Base-by-base conservation (phyloP, 768 basidiomycete species). In the Podaxis mareebaensis region DNA sequence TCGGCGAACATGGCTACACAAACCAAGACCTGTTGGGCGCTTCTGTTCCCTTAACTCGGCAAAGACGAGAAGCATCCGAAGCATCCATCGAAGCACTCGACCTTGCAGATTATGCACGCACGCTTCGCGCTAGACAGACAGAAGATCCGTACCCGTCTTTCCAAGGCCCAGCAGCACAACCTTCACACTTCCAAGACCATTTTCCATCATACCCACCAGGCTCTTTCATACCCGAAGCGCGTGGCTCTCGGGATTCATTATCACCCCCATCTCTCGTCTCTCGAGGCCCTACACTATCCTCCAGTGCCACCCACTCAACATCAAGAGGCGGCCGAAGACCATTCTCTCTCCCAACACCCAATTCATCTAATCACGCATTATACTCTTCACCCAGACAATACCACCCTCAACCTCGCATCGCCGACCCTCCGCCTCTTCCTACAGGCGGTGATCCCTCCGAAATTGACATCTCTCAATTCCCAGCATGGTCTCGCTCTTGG, bases 71-170 rank as follows among this genome's bases (percentile, higher is more conserved):
- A 63, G 75, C 81, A 3, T 87, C 88, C 5, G 89, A 90, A 63
- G 81, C 79, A 28, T 89, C 87, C 60, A 81, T 90, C 1, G 88
- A 90, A 70, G 88, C 88, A 2, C 80, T 90, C 60, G 89, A 91
- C 74, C 79, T 91, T 24, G 88, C 88, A 36, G 89, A 90, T 71
- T 91, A 90, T 73, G 79, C 87, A 6, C 75, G 71, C 64, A 84
- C 84, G 20, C 77, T 88, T 24, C 74, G 77, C 44, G 58, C 74
- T 38, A 72, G 78, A 64, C 74, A 74, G 68, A 66, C 70, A 52
- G 67, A 73, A 53, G 75, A 76, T 67, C 74, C 72, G 30, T 77
- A 76, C 63, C 77, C 75, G 12, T 63, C 73, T 11, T 73, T 74
- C 56, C 71, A 44, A 39, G 52, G 46, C 4, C 61, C 63, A 36